These are phyloP conservation scores for Posidonia australis DNA, from an alignment of 106 monocot species.

Conservation along the genomic window DNA sequence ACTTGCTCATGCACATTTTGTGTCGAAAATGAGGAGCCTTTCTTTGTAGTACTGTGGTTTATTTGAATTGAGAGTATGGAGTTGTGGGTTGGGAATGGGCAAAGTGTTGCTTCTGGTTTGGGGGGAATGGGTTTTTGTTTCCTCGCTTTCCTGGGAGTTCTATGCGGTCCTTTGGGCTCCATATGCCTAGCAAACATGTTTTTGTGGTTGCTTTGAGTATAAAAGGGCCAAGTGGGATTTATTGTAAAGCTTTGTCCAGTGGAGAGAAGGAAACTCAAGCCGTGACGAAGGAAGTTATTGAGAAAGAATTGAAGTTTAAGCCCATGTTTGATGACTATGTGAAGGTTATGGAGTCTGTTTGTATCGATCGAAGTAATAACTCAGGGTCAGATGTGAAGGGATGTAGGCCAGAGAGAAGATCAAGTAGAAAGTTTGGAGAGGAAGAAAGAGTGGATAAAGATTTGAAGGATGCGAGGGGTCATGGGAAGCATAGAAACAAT, in stretches of 20 bases:
- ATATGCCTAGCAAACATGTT: background rate
- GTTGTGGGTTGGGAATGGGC: no score
- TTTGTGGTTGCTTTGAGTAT: background rate
- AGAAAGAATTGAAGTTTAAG: slow-evolving; percentile 63
- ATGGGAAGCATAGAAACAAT: no score
- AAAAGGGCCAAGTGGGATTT: background rate
- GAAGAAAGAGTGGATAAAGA: background rate
- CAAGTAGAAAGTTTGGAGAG: slow-evolving; percentile 1
- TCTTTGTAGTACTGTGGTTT: background rate
- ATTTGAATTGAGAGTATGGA: background rate
- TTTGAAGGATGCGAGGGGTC: background rate
- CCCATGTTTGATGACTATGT: slow-evolving; percentile 84
- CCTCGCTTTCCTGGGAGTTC: background rate
- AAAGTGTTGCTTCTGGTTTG: background rate
- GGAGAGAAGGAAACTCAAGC: slow-evolving; percentile 21
- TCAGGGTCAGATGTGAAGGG: slow-evolving; percentile 7
- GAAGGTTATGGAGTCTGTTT: slow-evolving; percentile 70
- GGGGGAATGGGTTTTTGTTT: background rate
- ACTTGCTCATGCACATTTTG: no score
- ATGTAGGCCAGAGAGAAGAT: slow-evolving; percentile 16
- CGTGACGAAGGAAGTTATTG: slow-evolving; percentile 14
- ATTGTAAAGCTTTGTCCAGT: slow-evolving; percentile 13
- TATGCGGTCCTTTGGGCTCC: background rate
- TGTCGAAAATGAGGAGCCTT: no score
- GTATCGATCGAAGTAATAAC: slow-evolving; percentile 33